Conservation (phyloP, 2,329 filamentous ascomycete genomes). For the Parascedosporium putredinis region DNA sequence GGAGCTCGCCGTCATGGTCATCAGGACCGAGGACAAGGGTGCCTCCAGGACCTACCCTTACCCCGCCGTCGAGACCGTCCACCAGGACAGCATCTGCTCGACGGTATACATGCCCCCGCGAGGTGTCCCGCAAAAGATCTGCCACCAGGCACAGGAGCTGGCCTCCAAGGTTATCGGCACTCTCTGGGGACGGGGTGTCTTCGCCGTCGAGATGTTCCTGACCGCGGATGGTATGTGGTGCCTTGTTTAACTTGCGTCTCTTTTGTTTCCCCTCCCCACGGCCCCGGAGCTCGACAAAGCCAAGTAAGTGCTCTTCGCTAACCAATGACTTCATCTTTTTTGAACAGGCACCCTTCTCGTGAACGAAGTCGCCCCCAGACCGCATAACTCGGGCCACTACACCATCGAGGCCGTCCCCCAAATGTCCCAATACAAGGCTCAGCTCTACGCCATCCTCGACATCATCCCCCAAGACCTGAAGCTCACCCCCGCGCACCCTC, state of each 20-base stretch:
- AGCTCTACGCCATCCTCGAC: conserved; percentile 74
- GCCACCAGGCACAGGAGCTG: conserved; percentile 59
- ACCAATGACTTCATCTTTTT: conserved; percentile 3
- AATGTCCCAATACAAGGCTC: conserved; percentile 83
- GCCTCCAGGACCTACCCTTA: conserved; percentile 55
- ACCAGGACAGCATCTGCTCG: conserved; percentile 93
- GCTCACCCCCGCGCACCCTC: conserved; percentile 46
- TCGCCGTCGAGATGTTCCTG: conserved; percentile 94
- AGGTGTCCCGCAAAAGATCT: conserved; percentile 49
- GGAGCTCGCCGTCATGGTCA: conserved; percentile 89
- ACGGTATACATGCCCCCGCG: conserved; percentile 80
- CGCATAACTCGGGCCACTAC: conserved; percentile 89
- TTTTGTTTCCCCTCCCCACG: too few relatives aligned
- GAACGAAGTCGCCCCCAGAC: conserved; percentile 76
- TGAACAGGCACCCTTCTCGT: conserved; percentile 52
- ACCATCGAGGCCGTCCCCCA: conserved; percentile 85
- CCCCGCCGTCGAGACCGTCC: conserved; percentile 86
- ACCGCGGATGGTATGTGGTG: conserved; percentile 52
- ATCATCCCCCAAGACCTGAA: conserved; percentile 42
- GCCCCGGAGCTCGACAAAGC: too few relatives aligned
- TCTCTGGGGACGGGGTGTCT: conserved; percentile 83
- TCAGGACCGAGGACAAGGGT: conserved; percentile 67
- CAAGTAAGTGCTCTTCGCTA: too few relatives aligned
- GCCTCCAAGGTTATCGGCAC: conserved; percentile 69
- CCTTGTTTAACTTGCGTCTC: too few relatives aligned